Conservation (phyloP, 257 asterid species). For the Forsythia suspensa region DNA sequence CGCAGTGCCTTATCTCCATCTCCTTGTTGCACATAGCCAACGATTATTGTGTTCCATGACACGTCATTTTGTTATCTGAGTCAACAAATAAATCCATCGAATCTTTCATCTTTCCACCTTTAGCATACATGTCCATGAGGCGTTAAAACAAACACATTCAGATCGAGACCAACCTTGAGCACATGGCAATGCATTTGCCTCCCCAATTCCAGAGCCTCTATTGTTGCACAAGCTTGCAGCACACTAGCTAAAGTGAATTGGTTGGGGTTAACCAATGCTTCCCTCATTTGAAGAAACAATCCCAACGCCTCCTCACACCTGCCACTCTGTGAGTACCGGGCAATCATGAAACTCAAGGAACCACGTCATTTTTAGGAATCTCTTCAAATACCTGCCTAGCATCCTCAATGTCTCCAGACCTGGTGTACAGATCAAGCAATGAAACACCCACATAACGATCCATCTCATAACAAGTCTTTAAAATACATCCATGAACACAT, state of each 20-base stretch:
- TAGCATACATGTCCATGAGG: slow-evolving; percentile 94
- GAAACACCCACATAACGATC: slow-evolving; percentile 83
- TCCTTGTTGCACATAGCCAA: slow-evolving; percentile 74
- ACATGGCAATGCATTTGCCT: slow-evolving; percentile 68
- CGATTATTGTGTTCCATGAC: slow-evolving; percentile 92
- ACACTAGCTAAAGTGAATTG: slow-evolving; percentile 89
- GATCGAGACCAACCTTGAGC: slow-evolving; percentile 62
- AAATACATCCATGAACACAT: slow-evolving; percentile 69
- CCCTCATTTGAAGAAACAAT: slow-evolving; percentile 66
- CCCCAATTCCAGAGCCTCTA: slow-evolving; percentile 57
- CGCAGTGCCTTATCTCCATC: slow-evolving; percentile 68
- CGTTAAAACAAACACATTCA: slow-evolving; percentile 69
- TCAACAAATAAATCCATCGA: slow-evolving; percentile 57
- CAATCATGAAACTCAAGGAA: slow-evolving; percentile 96
- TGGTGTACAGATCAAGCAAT: slow-evolving; percentile 80
- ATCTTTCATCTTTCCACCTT: slow-evolving; percentile 67
- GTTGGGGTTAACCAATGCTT: slow-evolving; percentile 57
- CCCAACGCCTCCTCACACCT: slow-evolving; percentile 65
- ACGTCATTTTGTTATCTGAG: slow-evolving; percentile 61
- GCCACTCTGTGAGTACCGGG: slow-evolving; percentile 82
- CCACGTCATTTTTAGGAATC: slow-evolving; percentile 72
- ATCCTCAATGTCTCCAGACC: slow-evolving; percentile 58
- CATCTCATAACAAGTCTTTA: slow-evolving; percentile 70
- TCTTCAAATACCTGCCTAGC: slow-evolving; percentile 77
- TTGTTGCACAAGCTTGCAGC: slow-evolving; percentile 83